phyloP scores from a whole-genome alignment of 2,329 filamentous ascomycete genomes.

The Colletotrichum shisoi region DNA sequence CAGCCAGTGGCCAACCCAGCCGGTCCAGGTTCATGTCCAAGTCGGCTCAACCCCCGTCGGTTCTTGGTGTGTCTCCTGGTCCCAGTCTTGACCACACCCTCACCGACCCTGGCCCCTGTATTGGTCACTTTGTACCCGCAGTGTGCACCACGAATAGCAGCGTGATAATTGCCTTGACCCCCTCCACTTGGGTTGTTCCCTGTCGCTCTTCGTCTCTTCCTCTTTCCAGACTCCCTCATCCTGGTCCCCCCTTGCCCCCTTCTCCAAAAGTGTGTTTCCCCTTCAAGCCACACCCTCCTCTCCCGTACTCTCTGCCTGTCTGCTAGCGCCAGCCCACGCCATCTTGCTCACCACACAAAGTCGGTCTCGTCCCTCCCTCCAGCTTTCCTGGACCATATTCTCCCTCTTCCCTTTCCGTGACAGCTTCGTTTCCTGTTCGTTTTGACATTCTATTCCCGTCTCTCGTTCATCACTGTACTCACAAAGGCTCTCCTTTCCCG shows the following conservation, averaged over 20 bases:
- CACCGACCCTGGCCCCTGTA: slow-evolving; percentile 28
- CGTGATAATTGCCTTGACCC: slow-evolving; percentile 35
- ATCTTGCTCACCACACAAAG: slow-evolving; percentile 34
- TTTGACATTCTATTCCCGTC: slow-evolving; percentile 49
- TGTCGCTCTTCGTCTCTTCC: slow-evolving; percentile 23
- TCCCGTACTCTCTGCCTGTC: not conserved
- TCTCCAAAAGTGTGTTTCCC: slow-evolving; percentile 35
- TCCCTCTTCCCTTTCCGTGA: slow-evolving; percentile 39
- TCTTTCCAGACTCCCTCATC: slow-evolving; percentile 9
- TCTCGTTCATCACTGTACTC: slow-evolving; percentile 46
- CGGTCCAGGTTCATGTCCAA: not conserved
- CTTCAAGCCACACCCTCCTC: slow-evolving; percentile 35
- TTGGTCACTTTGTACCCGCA: slow-evolving; percentile 37
- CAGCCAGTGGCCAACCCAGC: not conserved
- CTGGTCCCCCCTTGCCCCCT: slow-evolving; percentile 6
- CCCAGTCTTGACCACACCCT: slow-evolving; percentile 14
- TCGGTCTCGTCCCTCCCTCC: slow-evolving; percentile 30
- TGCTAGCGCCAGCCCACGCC: slow-evolving; percentile 17
- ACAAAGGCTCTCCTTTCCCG: slow-evolving; percentile 37
- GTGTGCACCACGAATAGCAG: slow-evolving; percentile 37
- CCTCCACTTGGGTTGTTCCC: slow-evolving; percentile 29
- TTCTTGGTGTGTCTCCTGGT: slow-evolving; percentile 8
- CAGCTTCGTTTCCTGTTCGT: slow-evolving; percentile 37
- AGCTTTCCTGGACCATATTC: slow-evolving; percentile 19
- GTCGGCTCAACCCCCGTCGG: slow-evolving; percentile 7